Evolutionary conservation across 2,329 filamentous ascomycete species (phyloP).

Genomic region (Hortaea werneckii): DNA sequence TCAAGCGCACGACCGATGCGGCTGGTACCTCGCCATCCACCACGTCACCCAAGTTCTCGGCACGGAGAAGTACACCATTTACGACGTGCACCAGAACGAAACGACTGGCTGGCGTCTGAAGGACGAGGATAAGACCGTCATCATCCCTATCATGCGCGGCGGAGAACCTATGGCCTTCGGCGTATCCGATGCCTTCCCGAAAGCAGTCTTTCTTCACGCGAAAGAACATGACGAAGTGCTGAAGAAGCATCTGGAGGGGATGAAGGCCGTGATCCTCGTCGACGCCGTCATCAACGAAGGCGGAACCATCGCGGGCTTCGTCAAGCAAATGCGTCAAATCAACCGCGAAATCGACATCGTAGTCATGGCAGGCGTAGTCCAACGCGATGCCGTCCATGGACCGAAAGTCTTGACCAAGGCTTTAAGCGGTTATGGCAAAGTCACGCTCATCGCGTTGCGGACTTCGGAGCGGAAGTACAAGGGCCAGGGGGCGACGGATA

Average conservation of each 20-base stretch:
- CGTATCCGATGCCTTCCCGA: constrained; percentile 43
- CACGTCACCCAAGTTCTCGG: constrained; percentile 41
- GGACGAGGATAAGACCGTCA: constrained; percentile 40
- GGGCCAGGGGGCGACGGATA: constrained; percentile 45
- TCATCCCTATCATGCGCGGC: constrained; percentile 53
- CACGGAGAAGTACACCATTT: constrained; percentile 38
- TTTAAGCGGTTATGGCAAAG: background rate
- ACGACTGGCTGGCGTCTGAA: constrained; percentile 36
- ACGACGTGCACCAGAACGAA: constrained; percentile 41
- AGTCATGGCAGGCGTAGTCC: constrained; percentile 47
- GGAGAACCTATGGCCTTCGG: constrained; percentile 54
- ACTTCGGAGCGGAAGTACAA: constrained; percentile 48
- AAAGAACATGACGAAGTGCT: constrained; percentile 33
- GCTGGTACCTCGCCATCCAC: constrained; percentile 44
- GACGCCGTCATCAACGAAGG: constrained; percentile 54
- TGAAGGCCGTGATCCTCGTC: constrained; percentile 41
- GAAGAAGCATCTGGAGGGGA: constrained; percentile 30
- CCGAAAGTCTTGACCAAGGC: constrained; percentile 5
- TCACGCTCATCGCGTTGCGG: constrained; percentile 42
- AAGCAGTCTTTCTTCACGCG: constrained; percentile 44
- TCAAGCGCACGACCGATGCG: constrained; percentile 40
- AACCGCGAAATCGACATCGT: constrained; percentile 37
- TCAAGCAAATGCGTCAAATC: constrained; percentile 36
- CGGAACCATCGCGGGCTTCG: constrained; percentile 39
- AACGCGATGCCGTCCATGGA: constrained; percentile 25